Conservation (phyloP, 805 yeast species). For the Hanseniaspora taiwanica region DNA sequence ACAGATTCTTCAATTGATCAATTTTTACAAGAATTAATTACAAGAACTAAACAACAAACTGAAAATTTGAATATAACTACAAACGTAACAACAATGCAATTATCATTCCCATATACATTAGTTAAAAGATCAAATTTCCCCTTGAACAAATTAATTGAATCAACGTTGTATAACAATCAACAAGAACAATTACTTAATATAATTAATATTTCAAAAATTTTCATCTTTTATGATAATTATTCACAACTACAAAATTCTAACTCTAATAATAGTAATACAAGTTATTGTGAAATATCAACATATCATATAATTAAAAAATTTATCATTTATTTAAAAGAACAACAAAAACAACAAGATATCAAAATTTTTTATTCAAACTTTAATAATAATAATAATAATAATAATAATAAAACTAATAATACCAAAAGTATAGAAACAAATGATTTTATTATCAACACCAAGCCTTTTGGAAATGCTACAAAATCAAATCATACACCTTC, state of each 20-base stretch:
- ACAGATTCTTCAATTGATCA: no score
- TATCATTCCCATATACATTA: conserved; percentile 21
- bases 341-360: neutral
- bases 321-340: neutral
- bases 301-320: conserved; percentile 16
- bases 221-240: conserved; percentile 19
- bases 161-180: conserved; percentile 10
- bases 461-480: no score
- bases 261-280: conserved; percentile 8
- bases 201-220: conserved; percentile 10
- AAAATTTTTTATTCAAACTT: neutral
- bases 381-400: neutral
- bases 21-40: no score
- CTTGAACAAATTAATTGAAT: conserved; percentile 15
- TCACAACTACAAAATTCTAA: neutral
- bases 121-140: conserved; percentile 19
- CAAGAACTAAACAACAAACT: no score
- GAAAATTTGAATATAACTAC: neutral
- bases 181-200: conserved; percentile 9
- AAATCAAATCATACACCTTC: no score
- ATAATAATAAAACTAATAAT: no score
- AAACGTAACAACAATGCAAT: conserved; percentile 10
- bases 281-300: conserved; percentile 15
- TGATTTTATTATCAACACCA: no score
- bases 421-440: no score